phyloP scores from a whole-genome alignment of 805 yeast species.

The Debaryomyces tyrocola region DNA sequence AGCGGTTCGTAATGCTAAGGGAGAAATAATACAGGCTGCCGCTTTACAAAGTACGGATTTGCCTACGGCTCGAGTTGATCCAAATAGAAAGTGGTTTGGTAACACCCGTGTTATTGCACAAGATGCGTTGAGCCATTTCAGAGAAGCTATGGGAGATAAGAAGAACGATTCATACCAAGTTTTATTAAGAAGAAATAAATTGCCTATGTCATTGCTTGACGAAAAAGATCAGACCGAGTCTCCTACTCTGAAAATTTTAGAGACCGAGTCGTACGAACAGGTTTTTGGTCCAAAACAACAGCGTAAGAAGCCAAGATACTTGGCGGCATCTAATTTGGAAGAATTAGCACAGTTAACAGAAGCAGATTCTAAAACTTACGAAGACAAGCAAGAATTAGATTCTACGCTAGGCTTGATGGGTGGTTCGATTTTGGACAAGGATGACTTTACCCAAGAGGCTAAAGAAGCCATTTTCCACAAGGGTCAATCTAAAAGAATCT shows the following conservation, averaged over 20 bases:
- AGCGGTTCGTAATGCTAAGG: slow-evolving; percentile 81
- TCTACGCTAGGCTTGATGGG: slow-evolving; percentile 83
- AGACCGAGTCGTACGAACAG: slow-evolving; percentile 77
- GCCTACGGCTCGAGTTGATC: slow-evolving; percentile 92
- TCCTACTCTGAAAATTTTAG: slow-evolving; percentile 78
- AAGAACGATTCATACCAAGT: slow-evolving; percentile 83
- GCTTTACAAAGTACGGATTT: slow-evolving; percentile 81
- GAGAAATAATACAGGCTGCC: slow-evolving; percentile 87
- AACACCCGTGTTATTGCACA: slow-evolving; percentile 97
- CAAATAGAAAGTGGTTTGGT: slow-evolving; percentile 97
- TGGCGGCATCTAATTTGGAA: slow-evolving; percentile 72
- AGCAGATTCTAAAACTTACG: slow-evolving; percentile 56
- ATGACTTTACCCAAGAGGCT: slow-evolving; percentile 86
- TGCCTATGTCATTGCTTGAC: slow-evolving; percentile 93
- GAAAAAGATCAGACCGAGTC: slow-evolving; percentile 78
- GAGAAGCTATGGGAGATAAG: slow-evolving; percentile 90
- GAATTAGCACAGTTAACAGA: slow-evolving; percentile 67
- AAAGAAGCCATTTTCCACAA: slow-evolving; percentile 94
- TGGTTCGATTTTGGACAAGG: slow-evolving; percentile 55
- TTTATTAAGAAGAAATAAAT: slow-evolving; percentile 79
- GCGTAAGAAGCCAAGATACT: slow-evolving; percentile 81
- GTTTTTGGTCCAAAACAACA: slow-evolving; percentile 96
- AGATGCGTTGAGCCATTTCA: slow-evolving; percentile 89
- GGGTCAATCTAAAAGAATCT: slow-evolving; percentile 97
- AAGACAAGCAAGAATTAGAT: slow-evolving; percentile 75